A percentile compares a stretch with the other conserved stretches of the same genome.
Conservation (phyloP, 2,329 filamentous ascomycete species). For the Talaromyces sp. region DNA sequence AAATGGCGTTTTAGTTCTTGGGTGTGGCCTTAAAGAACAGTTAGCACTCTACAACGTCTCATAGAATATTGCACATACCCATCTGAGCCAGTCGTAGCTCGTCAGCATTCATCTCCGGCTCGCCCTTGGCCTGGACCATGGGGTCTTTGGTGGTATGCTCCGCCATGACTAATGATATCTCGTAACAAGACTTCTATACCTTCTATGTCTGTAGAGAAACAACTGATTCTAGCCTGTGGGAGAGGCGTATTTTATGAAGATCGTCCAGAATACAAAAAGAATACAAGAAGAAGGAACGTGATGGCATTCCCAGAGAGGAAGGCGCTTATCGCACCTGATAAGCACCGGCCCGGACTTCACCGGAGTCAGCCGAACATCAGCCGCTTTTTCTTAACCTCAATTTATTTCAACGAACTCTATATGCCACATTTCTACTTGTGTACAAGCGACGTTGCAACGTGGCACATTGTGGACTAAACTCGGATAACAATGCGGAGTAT, state of each 20-base stretch:
- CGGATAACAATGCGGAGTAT: neutral
- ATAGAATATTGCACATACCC: constrained; percentile 31
- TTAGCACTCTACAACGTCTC: constrained; percentile 8
- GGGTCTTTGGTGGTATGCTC: constrained; percentile 4
- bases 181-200: neutral
- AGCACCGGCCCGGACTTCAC: constrained; percentile 11
- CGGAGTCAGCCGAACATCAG: neutral
- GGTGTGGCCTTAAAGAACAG: constrained; percentile 41
- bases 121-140: constrained; percentile 30
- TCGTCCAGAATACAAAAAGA: neutral
- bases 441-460: neutral
- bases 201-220: neutral
- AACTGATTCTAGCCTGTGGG: neutral
- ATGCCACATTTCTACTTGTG: neutral
- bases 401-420: neutral
- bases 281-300: neutral
- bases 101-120: constrained; percentile 28
- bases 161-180: neutral
- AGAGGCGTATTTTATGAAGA: constrained; percentile 4
- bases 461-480: neutral
- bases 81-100: constrained; percentile 47
- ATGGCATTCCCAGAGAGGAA: neutral
- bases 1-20: constrained; percentile 53
- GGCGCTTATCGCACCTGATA: neutral
- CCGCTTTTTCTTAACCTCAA: neutral